Base-by-base conservation (phyloP, 805 yeast genomes). In the Ogataea zsoltii region DNA sequence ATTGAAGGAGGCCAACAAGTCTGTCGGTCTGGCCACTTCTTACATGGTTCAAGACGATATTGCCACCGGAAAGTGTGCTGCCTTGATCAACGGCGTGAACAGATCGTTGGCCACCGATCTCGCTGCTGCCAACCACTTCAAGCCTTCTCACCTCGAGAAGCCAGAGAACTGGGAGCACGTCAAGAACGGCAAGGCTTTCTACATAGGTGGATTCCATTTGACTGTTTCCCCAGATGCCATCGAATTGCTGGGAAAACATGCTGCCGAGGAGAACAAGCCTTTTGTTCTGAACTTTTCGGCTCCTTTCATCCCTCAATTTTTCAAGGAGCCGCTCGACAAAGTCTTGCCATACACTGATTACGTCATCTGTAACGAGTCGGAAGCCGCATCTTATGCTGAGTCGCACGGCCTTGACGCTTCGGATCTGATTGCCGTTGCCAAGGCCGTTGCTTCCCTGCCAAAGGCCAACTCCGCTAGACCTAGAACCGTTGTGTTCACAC, bases 141-240 rank as follows among this genome's bases (percentile, higher is more conserved):
- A 85, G 63, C 84, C 92, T 41, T 80, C 80, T 48, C 98, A 94
- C 70, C 79, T 94, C 65, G 83, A 88, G 64, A 79, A 79, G 63
- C 88, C 95, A 54, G 95, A 85, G 70, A 88, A 91, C 78, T 91
- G 97, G 97, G 72, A 72, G 54, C 71, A 75, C 48, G 96, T 94
- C 51, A 90, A 88, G 70, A 75, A 72, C 41, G 98, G 92, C 50
- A 75, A 82, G 67, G 77, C 75, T 61, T 94, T 73, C 77, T 94
- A 94, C 79, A 86, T 94, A 64, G 99, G 98, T 62, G 99, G 99
- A n/a, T 94, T 83, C 88, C 99, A 94, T 71, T 79, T 94, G 72
- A 94, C 99, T 46, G 99, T 94, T 46, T 88, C 96, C 55, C 97
- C 96, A 55, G 96, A 85, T 49, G 97, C 99, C 46, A 94, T 94